Percentiles rank a stretch among this genome's conserved stretches.
These are phyloP conservation scores for Suillus subaureus DNA, from an alignment of 768 basidiomycete species.

Conservation along the genomic window DNA sequence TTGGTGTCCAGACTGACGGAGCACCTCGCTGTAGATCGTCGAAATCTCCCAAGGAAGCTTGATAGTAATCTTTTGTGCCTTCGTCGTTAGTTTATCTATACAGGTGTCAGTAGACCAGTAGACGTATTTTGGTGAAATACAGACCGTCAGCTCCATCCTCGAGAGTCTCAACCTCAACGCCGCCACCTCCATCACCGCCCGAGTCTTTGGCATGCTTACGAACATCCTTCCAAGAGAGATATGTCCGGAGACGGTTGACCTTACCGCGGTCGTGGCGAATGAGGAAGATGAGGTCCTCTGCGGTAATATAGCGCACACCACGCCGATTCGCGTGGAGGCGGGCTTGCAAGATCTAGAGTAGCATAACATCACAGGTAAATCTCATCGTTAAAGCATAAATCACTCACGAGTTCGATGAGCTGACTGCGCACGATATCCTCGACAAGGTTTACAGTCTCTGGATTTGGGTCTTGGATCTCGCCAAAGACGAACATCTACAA, in stretches of 20 bases:
- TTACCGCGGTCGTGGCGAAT: slow-evolving; percentile 93
- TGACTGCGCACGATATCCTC: slow-evolving; percentile 93
- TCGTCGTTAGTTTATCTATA: slow-evolving; percentile 74
- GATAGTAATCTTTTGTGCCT: slow-evolving; percentile 91
- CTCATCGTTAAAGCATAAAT: slow-evolving; percentile 10
- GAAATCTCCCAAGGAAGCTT: slow-evolving; percentile 96
- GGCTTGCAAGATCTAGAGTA: slow-evolving; percentile 80
- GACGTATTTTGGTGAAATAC: slow-evolving; percentile 17
- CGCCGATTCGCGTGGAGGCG: slow-evolving; percentile 80
- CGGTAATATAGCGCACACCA: slow-evolving; percentile 81
- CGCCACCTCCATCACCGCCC: slow-evolving; percentile 78
- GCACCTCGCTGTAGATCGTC: slow-evolving; percentile 88
- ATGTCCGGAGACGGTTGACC: slow-evolving; percentile 90
- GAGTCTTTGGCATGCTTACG: slow-evolving; percentile 93
- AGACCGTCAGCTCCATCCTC: slow-evolving; percentile 84
- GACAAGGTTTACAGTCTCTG: slow-evolving; percentile 89
- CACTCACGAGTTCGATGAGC: slow-evolving; percentile 81
- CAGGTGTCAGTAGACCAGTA: not conserved
- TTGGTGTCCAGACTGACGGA: slow-evolving; percentile 73
- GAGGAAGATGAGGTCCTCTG: slow-evolving; percentile 96
- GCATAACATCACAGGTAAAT: not conserved
- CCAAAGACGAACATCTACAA: slow-evolving; percentile 95
- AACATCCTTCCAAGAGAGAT: slow-evolving; percentile 97
- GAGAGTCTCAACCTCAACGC: slow-evolving; percentile 78
- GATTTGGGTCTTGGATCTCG: slow-evolving; percentile 87